Evolutionary conservation across 2,329 filamentous ascomycete species (phyloP), one percentile per base, ranked within the genome.

Genomic region (Didymella glomerata): DNA sequence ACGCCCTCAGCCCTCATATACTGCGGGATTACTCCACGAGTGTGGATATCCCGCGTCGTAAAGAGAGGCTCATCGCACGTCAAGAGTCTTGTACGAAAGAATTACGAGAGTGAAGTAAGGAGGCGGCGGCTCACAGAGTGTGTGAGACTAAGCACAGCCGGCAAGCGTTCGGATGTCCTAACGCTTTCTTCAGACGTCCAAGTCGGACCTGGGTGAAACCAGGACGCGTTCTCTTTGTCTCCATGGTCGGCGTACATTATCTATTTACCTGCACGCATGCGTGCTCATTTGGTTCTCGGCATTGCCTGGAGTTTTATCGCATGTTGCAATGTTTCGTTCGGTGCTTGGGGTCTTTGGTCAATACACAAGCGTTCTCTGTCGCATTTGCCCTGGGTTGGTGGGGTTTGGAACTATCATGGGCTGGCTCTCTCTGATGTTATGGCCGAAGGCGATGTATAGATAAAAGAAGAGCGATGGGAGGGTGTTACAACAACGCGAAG

Each of bases 251-350:
- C 49, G 49, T 45, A 54, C 44, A 61, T 44, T 44, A 46, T 57
- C 54, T 63, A 20, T 62, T 62, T 27, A 47, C 32, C 51, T 48
- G 47, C 46, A 45, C 54, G 51, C 54, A 44, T 34, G 18, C 49
- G 54, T 54, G 54, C 40, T 48, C 41, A 27, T 18, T 50, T 25
- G 55, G 54, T 61, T 62, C 34, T 60, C 47, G 55, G 65, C 65
- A 67, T 67, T 58, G 36, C 46, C 36, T 62, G 65, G 65, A 61
- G 65, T 67, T 66, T 48, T 54, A 52, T 59, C 48, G 48, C 57
- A 44, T 60, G 30, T 54, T 54, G 22, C 25, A 28, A 38, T 48
- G 16, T 47, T 54, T 50, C 44, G 44, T 57, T 44, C 34, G 44
- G 41, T 48, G 51, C 46, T 55, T 46, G 25, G 57, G 51, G 38